These are phyloP conservation scores for Fonsecaea erecta DNA, from an alignment of 2,329 filamentous ascomycete genomes.

Conservation along the genomic window DNA sequence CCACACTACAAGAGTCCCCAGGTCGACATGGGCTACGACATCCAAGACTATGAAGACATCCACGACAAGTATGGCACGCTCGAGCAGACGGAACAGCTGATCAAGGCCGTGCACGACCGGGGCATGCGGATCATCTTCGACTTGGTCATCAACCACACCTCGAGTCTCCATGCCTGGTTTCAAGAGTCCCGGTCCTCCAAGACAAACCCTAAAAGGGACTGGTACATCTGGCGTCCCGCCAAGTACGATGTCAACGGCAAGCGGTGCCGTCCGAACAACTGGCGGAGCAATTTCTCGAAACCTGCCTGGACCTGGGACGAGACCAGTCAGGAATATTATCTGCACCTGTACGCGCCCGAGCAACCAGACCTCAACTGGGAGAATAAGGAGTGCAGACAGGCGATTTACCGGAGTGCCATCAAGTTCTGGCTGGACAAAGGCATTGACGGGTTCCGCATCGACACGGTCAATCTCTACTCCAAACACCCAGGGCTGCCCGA, in stretches of 20 bases:
- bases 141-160: conserved; percentile 75
- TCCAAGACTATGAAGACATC: conserved; percentile 67
- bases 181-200: conserved; percentile 63
- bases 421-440: conserved; percentile 74
- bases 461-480: conserved; percentile 70
- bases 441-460: conserved; percentile 70
- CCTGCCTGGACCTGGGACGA: conserved; percentile 65
- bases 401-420: conserved; percentile 70
- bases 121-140: conserved; percentile 72
- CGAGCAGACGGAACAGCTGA: conserved; percentile 63
- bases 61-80: conserved; percentile 67
- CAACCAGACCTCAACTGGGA: conserved; percentile 83
- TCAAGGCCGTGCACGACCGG: conserved; percentile 60
- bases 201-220: conserved; percentile 65
- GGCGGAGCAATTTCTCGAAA: conserved; percentile 64
- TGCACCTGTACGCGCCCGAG: conserved; percentile 70
- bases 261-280: conserved; percentile 72
- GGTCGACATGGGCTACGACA: conserved; percentile 73
- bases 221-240: conserved; percentile 62
- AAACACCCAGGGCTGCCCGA: conserved; percentile 61
- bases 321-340: conserved; percentile 69
- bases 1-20: conserved; percentile 69
- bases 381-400: conserved; percentile 63
- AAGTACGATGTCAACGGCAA: conserved; percentile 58
- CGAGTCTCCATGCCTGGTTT: conserved; percentile 71